Base-by-base conservation (phyloP, 805 yeast species). In the Kluyveromyces nonfermentans region DNA sequence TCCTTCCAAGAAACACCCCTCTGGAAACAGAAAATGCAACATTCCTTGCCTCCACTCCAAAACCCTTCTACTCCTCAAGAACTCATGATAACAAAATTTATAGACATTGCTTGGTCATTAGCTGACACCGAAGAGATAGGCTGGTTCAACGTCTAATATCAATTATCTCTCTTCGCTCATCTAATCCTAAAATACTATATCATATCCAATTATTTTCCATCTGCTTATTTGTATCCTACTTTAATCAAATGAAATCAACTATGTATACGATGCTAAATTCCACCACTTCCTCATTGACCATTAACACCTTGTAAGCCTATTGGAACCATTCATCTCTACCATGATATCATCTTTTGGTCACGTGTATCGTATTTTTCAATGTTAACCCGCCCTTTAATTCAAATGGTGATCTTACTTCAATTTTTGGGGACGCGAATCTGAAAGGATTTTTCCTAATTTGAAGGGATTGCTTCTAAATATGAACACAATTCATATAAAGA, bases 121-220 rank as follows among this genome's bases (percentile, higher is more conserved):
- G 41, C 60, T 1, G 63, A 59, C 40, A 62, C 56, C 36, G 49
- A 57, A 9, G 66, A 60, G 40, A 37, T 62, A 18, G 66, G 66
- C 6, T 62, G 66, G 66, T 48, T 48, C 35, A 51, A 38, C 22
- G 12, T 10, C 17, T 36, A 36, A 25, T 25, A 14, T 14, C 30
- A 10, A 25, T n/a, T n/a, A n/a, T n/a, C n/a, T n/a, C n/a, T n/a
- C 30, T 25, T 14, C 12, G 30, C 30, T 6, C 9, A 25, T 25
- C 30, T 25, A 25, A 25, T 25, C n/a, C n/a, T n/a, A 25, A 10
- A 10, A 25, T 25, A 10, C 30, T 25, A 10, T 10, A 10, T 25
- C 9, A 25, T 2, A 25, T 25, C 12, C 30, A 25, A 10, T 14
- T 10, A 25, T 4, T 10, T 25, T 25, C 30, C 14, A 14, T 25